A percentile compares a stretch with the other conserved stretches of the same genome.
Evolutionary conservation across 164 flowering plant genomes (phyloP).

Genomic region (Tetrastigma voinierianum): DNA sequence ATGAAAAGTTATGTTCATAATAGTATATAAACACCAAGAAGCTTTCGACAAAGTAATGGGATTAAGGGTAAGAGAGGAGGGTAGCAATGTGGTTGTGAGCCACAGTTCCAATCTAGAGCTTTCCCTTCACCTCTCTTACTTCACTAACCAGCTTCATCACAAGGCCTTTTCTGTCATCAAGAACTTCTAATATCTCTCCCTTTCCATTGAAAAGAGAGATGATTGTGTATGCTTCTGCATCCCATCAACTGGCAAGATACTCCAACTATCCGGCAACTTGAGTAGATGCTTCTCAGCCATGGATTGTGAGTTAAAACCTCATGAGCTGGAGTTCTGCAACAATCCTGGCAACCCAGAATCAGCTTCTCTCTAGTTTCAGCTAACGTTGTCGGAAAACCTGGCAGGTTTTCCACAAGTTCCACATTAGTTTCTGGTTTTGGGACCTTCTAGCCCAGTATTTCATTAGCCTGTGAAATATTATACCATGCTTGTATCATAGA

Average conservation of each 20-base stretch:
- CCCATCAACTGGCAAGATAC: constrained; percentile 51
- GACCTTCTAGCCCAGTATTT: constrained; percentile 86
- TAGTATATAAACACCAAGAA: constrained; percentile 5
- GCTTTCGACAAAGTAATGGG: not conserved
- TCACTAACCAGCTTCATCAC: constrained; percentile 97
- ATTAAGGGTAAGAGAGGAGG: constrained; percentile 60
- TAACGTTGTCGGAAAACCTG: constrained; percentile 96
- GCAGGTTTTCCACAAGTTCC: constrained; percentile 68
- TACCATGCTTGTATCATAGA: not conserved
- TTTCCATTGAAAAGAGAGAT: constrained; percentile 61
- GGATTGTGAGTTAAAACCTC: constrained; percentile 70
- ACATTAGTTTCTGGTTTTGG: constrained; percentile 34
- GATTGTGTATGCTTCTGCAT: constrained; percentile 91
- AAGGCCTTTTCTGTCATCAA: constrained; percentile 72
- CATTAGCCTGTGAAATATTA: constrained; percentile 55
- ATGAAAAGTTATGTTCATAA: too few relatives aligned
- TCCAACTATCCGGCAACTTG: constrained; percentile 70
- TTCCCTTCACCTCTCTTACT: constrained; percentile 79
- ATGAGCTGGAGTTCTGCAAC: constrained; percentile 78
- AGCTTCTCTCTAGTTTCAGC: constrained; percentile 76
- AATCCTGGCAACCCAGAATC: constrained; percentile 96
- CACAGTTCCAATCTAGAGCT: constrained; percentile 97
- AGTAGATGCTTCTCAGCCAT: constrained; percentile 80
- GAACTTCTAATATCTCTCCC: constrained; percentile 77
- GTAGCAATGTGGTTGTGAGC: constrained; percentile 97